phyloP scores from a whole-genome alignment of 208 protist species.

The Acanthamoeba royreba region DNA sequence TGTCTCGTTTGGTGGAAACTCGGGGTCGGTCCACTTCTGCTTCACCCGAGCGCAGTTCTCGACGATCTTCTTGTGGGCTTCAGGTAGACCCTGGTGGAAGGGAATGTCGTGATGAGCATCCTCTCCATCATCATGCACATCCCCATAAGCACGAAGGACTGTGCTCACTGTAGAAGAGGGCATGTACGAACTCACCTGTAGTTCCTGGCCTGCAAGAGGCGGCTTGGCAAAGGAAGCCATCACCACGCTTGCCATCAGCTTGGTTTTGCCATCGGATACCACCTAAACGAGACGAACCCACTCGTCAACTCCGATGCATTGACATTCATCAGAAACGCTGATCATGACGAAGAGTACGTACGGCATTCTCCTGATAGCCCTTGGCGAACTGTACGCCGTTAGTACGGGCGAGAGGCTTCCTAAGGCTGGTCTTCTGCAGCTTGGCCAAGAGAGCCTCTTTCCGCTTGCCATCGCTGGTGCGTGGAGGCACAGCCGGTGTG shows the following conservation, averaged over 20 bases:
- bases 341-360: neutral
- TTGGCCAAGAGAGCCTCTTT: neutral
- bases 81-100: neutral
- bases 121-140: neutral
- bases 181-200: neutral
- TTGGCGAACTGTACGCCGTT: slow-evolving; percentile 13
- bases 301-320: neutral
- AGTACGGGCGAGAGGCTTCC: neutral
- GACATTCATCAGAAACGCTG: neutral
- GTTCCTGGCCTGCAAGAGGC: neutral
- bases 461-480: neutral
- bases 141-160: neutral
- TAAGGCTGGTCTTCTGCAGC: neutral
- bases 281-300: neutral
- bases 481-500: too few relatives aligned
- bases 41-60: neutral
- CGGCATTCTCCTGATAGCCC: neutral
- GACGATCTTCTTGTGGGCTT: slow-evolving; percentile 26
- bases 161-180: too few relatives aligned
- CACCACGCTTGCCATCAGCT: neutral
- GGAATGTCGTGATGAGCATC: neutral
- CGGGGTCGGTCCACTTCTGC: slow-evolving; percentile 39
- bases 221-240: neutral
- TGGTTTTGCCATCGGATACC: neutral
- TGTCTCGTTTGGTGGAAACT: neutral